phyloP scores from a whole-genome alignment of 805 yeast genomes.

The Candida silvicultrix region DNA sequence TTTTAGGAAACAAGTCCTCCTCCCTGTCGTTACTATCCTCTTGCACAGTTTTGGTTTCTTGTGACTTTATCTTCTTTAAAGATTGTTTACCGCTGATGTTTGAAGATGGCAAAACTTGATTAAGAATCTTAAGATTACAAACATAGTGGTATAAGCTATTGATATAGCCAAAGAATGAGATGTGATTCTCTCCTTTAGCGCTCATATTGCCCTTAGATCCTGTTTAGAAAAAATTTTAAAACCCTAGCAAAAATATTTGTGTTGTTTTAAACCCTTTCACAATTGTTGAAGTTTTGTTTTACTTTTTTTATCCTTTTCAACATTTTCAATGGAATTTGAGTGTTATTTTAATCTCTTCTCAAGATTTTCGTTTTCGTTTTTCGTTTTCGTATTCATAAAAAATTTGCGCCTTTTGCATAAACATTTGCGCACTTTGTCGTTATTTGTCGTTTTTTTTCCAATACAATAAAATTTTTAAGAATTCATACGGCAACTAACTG shows the following conservation, averaged over 20 bases:
- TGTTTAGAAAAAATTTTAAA: no score
- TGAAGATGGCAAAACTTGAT: constrained; percentile 10
- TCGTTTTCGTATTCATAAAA: not conserved
- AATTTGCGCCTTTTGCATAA: no score
- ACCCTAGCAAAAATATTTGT: not conserved
- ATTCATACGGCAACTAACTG: not conserved
- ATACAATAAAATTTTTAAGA: no score
- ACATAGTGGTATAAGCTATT: constrained; percentile 5
- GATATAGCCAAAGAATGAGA: not conserved
- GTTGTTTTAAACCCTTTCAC: no score
- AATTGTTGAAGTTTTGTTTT: not conserved
- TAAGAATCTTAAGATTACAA: constrained; percentile 10
- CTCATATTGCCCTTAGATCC: not conserved
- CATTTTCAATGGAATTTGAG: no score
- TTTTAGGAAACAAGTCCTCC: constrained; percentile 16
- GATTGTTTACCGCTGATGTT: not conserved
- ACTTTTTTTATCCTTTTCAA: no score
- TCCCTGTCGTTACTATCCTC: no score
- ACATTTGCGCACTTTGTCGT: no score
- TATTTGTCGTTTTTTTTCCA: no score
- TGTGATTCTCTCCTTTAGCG: not conserved
- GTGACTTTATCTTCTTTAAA: no score
- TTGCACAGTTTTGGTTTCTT: no score
- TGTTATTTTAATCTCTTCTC: not conserved
- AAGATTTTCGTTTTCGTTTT: no score